Conservation (phyloP, 164 flowering plant genomes). For the Berberis thunbergii region DNA sequence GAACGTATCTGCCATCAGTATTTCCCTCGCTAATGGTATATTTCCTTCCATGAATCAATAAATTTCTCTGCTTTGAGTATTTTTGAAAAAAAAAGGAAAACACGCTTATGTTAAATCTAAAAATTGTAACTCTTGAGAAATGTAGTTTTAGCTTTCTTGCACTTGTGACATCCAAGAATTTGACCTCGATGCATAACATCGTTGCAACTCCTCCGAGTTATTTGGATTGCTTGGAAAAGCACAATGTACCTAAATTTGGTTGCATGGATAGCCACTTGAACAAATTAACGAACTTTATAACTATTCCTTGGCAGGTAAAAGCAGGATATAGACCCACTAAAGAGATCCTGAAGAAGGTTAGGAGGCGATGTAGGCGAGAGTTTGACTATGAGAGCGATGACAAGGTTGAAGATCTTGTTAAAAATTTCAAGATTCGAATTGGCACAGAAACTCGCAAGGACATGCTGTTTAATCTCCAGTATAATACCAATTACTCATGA, state of each 20-base stretch:
- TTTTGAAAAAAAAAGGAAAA: no score
- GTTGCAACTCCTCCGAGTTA: no score
- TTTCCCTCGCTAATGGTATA: no score
- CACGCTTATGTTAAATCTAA: no score
- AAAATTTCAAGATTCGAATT: constrained; percentile 40
- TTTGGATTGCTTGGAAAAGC: no score
- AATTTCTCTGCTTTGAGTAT: no score
- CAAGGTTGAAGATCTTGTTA: constrained; percentile 43
- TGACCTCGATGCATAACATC: no score
- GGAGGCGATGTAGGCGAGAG: constrained; percentile 78
- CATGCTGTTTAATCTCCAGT: constrained; percentile 58
- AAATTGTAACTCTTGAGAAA: no score
- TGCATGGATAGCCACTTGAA: not conserved
- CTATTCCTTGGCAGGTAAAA: constrained; percentile 37
- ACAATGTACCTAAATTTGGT: not conserved
- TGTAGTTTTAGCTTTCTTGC: no score
- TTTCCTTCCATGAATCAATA: no score
- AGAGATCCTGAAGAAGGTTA: constrained; percentile 60
- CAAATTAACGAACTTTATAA: not conserved
- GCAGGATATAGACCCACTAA: constrained; percentile 69
- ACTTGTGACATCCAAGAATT: no score
- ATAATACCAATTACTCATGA: constrained; percentile 37
- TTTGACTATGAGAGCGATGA: constrained; percentile 59
- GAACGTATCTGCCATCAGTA: no score
- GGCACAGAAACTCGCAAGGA: constrained; percentile 65